Evolutionary conservation across 2,329 filamentous ascomycete genomes (phyloP), one percentile per base, ranked within the genome.

Genomic region (Fusarium veterinarium): DNA sequence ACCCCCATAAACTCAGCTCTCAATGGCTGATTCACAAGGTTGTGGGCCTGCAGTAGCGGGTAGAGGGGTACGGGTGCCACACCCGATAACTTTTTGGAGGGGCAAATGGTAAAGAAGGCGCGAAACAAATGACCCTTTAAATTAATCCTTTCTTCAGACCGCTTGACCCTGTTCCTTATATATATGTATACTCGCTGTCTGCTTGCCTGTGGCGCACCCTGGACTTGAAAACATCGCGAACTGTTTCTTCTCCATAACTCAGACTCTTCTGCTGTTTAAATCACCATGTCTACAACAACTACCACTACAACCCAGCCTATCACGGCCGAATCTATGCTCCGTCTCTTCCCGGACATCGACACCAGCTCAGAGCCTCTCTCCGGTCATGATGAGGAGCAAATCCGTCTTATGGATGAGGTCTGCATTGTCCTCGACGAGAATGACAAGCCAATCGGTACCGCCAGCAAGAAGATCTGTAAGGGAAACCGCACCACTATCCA

Each of bases 371-470:
- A 90, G 58, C 94, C 94, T 65, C 88, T 98, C 48, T 92, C 92
- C 63, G 96, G 95, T 57, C 97, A 98, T 85, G 95, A 98, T 86
- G 95, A 93, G 82, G 95, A 98, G 86, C 96, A 99, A 86, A 97
- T 98, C 79, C 92, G 95, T 56, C 85, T 99, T 78, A 99, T 99
- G 96, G 95, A 99, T 79, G 96, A 98, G 86, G 93, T 98, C 55
- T 99, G 96, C 88, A 98, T 99, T 81, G 96, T 99, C 23, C 86
- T 97, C 51, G 95, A 98, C 83, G 91, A 97, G 78, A 90, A 98
- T 78, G 96, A 98, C 82, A 86, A 90, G 78, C 95, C 95, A 35
- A 97, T 99, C 82, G 96, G 96, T 72, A 97, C 94, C 75, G 95
- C 94, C 57, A 97, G 93, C 91, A 98, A 99, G 90, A 99, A 99